Evolutionary conservation across 164 flowering plant species (phyloP).

Genomic region (Macadamia integrifolia): DNA sequence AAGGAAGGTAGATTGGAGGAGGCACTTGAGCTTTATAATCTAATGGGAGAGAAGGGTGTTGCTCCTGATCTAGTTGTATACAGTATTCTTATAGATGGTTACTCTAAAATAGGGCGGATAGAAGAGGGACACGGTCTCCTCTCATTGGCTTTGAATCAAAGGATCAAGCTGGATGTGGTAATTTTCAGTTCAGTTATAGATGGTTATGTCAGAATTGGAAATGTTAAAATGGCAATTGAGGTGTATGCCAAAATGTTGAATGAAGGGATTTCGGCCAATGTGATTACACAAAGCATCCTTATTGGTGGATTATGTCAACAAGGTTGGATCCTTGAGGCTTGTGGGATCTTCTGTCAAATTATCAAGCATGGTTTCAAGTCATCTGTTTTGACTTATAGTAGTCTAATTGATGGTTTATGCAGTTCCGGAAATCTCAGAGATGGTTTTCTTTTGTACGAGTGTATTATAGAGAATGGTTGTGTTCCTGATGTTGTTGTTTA

Average conservation of each 20-base stretch:
- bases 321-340: constrained; percentile 32
- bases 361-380: constrained; percentile 39
- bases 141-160: constrained; percentile 25
- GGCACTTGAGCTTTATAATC: constrained; percentile 35
- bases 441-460: constrained; percentile 25
- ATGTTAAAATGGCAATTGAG: constrained; percentile 28
- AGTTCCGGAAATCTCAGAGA: constrained; percentile 33
- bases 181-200: constrained; percentile 43
- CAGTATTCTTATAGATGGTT: constrained; percentile 39
- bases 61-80: constrained; percentile 43
- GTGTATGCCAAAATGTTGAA: constrained; percentile 31
- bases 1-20: constrained; percentile 29
- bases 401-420: constrained; percentile 42
- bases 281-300: constrained; percentile 42
- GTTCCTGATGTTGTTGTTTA: constrained; percentile 34
- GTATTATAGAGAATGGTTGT: constrained; percentile 28
- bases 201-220: constrained; percentile 36
- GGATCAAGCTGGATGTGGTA: constrained; percentile 43
- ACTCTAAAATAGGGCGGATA: constrained; percentile 31
- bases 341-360: constrained; percentile 35
- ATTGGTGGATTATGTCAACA: constrained; percentile 35
- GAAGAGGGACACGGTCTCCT: constrained; percentile 34
- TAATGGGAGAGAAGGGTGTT: constrained; percentile 31
- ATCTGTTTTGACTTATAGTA: constrained; percentile 31
- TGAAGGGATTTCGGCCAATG: constrained; percentile 35